Percentiles rank a stretch among this genome's conserved stretches.
These are phyloP conservation scores for Hericium rajendrae DNA, from an alignment of 768 basidiomycete species.

Conservation along the genomic window DNA sequence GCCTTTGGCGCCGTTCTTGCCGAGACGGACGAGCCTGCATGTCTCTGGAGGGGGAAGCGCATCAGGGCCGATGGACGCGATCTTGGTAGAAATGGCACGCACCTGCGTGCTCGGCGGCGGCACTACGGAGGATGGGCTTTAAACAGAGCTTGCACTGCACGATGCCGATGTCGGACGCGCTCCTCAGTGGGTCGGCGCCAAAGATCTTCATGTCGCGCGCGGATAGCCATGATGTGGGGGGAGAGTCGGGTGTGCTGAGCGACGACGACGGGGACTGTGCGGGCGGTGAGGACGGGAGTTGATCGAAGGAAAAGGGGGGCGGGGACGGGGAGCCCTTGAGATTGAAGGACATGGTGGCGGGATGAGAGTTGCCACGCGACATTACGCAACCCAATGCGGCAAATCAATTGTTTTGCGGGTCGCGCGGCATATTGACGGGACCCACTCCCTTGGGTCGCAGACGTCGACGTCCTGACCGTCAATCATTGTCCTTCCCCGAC, in stretches of 20 bases:
- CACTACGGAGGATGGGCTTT: constrained; percentile 73
- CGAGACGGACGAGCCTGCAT: constrained; percentile 50
- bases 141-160: constrained; percentile 74
- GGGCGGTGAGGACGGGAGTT: constrained; percentile 20
- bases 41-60: constrained; percentile 29
- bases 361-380: too few relatives aligned
- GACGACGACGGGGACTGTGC: constrained; percentile 26
- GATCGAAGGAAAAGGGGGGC: constrained; percentile 56
- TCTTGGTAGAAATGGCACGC: constrained; percentile 14
- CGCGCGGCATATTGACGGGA: too few relatives aligned
- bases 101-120: constrained; percentile 71
- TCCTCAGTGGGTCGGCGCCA: constrained; percentile 59
- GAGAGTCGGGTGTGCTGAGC: constrained; percentile 41
- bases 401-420: too few relatives aligned
- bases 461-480: neutral
- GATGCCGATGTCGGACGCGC: constrained; percentile 46
- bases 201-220: constrained; percentile 85
- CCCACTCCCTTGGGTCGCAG: too few relatives aligned
- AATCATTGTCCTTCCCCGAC: too few relatives aligned
- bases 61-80: neutral
- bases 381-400: too few relatives aligned
- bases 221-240: constrained; percentile 79
- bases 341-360: constrained; percentile 28
- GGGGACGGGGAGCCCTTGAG: constrained; percentile 29
- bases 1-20: constrained; percentile 48